Evolutionary conservation across 768 basidiomycete genomes (phyloP).

Genomic region (Auriscalpium vulgare): DNA sequence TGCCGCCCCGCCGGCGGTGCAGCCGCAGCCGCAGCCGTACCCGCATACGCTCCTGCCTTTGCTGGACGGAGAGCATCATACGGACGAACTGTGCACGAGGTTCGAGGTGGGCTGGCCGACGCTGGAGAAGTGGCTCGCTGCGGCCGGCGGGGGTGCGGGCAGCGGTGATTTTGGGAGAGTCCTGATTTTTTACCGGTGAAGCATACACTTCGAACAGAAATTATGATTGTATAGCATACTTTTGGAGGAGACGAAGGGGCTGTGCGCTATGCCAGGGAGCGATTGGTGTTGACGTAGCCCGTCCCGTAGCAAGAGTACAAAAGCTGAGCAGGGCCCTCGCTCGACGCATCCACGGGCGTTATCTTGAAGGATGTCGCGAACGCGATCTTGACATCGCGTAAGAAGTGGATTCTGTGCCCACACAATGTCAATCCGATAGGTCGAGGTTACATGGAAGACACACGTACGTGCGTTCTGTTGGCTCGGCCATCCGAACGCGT

Average conservation of each 20-base stretch:
- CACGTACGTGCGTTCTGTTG: constrained; percentile 64
- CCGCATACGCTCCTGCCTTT: constrained; percentile 51
- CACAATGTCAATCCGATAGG: not conserved
- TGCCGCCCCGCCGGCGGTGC: constrained; percentile 5
- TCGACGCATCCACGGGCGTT: constrained; percentile 45
- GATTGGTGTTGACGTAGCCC: constrained; percentile 85
- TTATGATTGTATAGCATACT: too few species aligned
- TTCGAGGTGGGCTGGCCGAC: constrained; percentile 83
- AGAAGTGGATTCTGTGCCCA: constrained; percentile 71
- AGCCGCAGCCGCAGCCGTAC: constrained; percentile 26
- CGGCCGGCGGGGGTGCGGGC: constrained; percentile 51
- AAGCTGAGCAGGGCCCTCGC: constrained; percentile 49
- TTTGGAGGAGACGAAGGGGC: not conserved
- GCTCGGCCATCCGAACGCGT: constrained; percentile 76
- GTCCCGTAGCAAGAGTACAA: constrained; percentile 87
- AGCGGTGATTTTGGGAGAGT: constrained; percentile 68
- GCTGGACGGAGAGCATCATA: constrained; percentile 86
- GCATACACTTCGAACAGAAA: too few species aligned
- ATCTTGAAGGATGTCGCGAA: constrained; percentile 96
- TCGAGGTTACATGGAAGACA: too few species aligned
- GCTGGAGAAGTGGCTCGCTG: constrained; percentile 63
- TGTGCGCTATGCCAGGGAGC: constrained; percentile 49
- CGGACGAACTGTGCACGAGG: constrained; percentile 79
- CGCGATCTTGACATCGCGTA: constrained; percentile 72
- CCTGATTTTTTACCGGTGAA: constrained; percentile 68